Percentiles rank a stretch among this genome's conserved stretches.
These are phyloP conservation scores for Acanthamoeba royreba DNA, from an alignment of 208 protist genomes.

Conservation along the genomic window DNA sequence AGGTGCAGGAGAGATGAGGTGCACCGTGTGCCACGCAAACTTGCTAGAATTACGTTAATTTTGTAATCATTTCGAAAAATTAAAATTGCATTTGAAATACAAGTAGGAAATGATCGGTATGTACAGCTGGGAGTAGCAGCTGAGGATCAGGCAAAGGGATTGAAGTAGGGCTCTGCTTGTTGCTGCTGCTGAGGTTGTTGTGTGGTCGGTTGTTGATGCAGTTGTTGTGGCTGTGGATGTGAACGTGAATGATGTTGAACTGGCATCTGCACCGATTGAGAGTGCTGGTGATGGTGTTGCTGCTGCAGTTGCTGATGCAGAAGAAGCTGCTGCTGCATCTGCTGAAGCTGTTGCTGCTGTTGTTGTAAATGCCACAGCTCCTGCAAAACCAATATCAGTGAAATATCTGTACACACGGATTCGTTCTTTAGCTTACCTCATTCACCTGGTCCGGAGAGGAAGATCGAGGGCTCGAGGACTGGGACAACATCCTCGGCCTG, in stretches of 20 bases:
- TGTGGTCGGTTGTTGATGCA: neutral
- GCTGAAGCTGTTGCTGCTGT: constrained; percentile 14
- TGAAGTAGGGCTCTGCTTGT: neutral
- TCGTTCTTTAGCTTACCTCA: neutral
- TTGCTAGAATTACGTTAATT: no score
- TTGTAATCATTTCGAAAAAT: no score
- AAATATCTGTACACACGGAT: neutral
- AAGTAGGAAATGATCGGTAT: neutral
- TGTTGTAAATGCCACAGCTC: neutral
- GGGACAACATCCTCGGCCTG: no score
- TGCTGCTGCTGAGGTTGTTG: neutral
- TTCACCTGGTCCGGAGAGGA: no score
- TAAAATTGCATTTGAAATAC: no score
- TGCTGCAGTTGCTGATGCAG: neutral
- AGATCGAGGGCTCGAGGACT: no score
- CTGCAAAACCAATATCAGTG: neutral
- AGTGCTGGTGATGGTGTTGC: neutral
- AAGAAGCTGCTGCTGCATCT: neutral
- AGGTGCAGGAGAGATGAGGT: no score
- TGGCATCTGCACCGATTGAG: no score
- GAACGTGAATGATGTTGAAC: no score
- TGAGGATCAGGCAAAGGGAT: neutral
- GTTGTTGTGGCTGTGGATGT: neutral
- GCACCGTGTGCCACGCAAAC: no score
- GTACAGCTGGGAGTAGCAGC: neutral